Base-by-base conservation (phyloP, 441 rosid species). In the Populus hybrid region DNA sequence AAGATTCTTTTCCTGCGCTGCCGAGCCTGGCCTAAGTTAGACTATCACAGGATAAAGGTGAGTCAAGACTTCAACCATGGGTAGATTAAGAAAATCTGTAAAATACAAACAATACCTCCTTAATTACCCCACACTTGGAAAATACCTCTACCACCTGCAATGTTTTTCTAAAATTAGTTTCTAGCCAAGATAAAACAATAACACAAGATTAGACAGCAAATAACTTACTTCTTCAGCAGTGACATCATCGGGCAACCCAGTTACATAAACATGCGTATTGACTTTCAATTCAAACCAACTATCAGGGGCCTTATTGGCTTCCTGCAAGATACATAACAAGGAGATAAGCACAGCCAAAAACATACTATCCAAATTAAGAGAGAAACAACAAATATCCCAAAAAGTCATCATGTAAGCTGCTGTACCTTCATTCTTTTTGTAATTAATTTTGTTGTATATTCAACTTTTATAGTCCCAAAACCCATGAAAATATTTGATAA, bases 251-350 rank as follows among this genome's bases (percentile, higher is more conserved):
- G 99, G 99, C 87, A 96, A 84, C 77, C 99, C 99, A 80, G 88
- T 92, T 32, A 94, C 92, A 80, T 96, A 94, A 64, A 96, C 90
- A 88, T 96, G 94, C 3, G 98, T 92, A 84, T 96, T 96, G 50
- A 96, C 91, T 90, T 96, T 96, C 85, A 96, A 86, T 81, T 96
- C 97, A 86, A 96, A 96, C 99, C 99, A 96, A 77, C 92, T 82
- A 80, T 96, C 99, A 2, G 98, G 98, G 78, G 97, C 90, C 84
- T 92, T 89, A 79, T 94, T 92, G 70, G 98, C 84, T 91, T 94
- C 98, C 97, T 92, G 88, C 75, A 80, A 86, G 79, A 66, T 50
- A 77, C 18, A 67, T n/a, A 72, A 28, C 10, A 38, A 32, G 20
- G 36, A 46, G 14, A 23, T 28, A 42, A 61, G 53, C 11, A 64